Evolutionary conservation across 148 eudicot genomes (phyloP), one percentile per base, ranked within the genome.

Genomic region (Persicaria tinctoria): DNA sequence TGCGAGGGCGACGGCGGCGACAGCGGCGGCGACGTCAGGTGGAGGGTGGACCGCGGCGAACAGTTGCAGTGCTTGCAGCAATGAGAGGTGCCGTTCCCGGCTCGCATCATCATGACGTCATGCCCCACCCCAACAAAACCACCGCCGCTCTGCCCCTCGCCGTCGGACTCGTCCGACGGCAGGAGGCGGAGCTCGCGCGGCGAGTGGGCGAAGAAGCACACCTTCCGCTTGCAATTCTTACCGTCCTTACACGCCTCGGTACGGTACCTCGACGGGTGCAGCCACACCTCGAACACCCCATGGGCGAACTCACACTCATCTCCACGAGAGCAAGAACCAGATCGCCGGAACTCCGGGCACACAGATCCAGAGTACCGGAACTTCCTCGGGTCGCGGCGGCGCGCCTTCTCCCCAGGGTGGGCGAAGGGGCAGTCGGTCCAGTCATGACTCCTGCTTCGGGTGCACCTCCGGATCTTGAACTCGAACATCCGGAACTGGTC

Each of bases 361-460:
- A 68, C 62, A 4, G 62, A 10, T 7, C 73, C 18, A 23, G 73
- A 20, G 62, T 76, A 76, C 13, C 53, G 63, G 32, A 64, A 53
- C 62, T 53, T 66, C 9, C 78, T 9, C 3, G 78, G 78, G 53
- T 66, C 78, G 6, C 78, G 10, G 18, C 78, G 73, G 7, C 73
- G 51, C 3, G 78, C 78, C 49, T 76, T 76, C 64, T 76, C 78
- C 2, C 73, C 73, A 4, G 78, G 78, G n/a, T 66, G 78, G 18
- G 78, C 78, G 38, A 76, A 76, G 1, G 78, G 73, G 12, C 78
- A 76, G 45, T 76, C 73, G 2, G 78, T 76, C 78, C 78, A 76
- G 38, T 76, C 73, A 16, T 76, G 73, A 63, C 60, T 76, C 4
- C 73, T 48, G 76, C 74, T 77, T 8, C 70, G 76, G 38, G 74